A percentile compares a stretch with the other conserved stretches of the same genome.
Conservation (phyloP, 2,329 filamentous ascomycete genomes). For the Colletotrichum sp. region DNA sequence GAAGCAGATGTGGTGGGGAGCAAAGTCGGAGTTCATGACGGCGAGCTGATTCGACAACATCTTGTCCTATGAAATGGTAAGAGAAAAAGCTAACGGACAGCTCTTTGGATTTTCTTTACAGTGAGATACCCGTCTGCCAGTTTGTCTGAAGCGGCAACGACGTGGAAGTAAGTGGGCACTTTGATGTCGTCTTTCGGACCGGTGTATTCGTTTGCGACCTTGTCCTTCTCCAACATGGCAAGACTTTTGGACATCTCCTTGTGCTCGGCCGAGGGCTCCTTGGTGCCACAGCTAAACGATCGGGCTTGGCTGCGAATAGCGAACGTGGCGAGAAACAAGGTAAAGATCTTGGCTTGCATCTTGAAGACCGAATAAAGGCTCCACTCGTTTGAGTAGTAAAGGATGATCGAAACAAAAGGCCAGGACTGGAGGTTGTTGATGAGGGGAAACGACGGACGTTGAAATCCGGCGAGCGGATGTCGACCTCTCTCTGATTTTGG, state of each 20-base stretch:
- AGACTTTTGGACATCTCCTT: slow-evolving; percentile 18
- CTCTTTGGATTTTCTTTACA: slow-evolving; percentile 24
- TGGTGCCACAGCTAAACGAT: background rate
- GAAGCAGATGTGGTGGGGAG: slow-evolving; percentile 47
- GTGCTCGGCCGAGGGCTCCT: background rate
- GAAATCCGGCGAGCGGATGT: too few species aligned
- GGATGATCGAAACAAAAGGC: too few species aligned
- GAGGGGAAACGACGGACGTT: too few species aligned
- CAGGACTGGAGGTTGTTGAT: too few species aligned
- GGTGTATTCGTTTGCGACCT: slow-evolving; percentile 9
- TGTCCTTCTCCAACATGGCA: slow-evolving; percentile 17
- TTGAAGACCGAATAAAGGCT: too few species aligned
- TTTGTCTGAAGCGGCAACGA: slow-evolving; percentile 34
- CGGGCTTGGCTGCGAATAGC: too few species aligned
- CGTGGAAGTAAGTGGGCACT: slow-evolving; percentile 44
- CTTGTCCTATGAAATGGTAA: slow-evolving; percentile 28
- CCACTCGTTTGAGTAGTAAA: too few species aligned
- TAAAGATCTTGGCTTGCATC: too few species aligned
- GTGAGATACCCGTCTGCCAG: slow-evolving; percentile 36
- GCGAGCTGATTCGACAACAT: slow-evolving; percentile 44
- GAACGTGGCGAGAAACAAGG: too few species aligned
- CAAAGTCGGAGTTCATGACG: slow-evolving; percentile 49
- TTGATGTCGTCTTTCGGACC: slow-evolving; percentile 27
- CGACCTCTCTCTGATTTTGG: too few species aligned
- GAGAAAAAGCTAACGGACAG: background rate